Conservation (phyloP, 129 eudicot genomes). For the Pittosporum tobira region DNA sequence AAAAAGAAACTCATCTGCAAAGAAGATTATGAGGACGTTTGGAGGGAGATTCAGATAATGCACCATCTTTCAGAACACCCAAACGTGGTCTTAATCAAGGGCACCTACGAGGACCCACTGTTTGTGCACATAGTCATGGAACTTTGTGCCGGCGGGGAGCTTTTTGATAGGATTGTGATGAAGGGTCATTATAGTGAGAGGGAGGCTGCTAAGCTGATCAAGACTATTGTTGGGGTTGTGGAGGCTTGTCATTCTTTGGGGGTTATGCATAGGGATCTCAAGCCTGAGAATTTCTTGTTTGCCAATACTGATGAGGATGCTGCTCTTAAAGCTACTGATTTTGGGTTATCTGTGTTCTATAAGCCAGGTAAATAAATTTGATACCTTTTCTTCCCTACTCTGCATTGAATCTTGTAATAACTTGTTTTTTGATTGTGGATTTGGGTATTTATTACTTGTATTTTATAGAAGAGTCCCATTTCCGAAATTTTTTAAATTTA, state of each 20-base stretch:
- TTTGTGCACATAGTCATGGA: constrained; percentile 93
- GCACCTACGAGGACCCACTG: constrained; percentile 71
- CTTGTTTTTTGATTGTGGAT: background rate
- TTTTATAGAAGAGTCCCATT: too few relatives aligned
- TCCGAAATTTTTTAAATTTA: too few relatives aligned
- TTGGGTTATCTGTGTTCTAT: constrained; percentile 86
- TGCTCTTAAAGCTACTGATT: constrained; percentile 81
- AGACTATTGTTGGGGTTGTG: constrained; percentile 81
- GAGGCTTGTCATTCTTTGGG: constrained; percentile 91
- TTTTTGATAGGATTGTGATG: constrained; percentile 79
- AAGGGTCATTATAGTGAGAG: constrained; percentile 91
- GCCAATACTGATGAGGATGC: constrained; percentile 68
- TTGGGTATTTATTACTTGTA: background rate
- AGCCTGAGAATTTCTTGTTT: constrained; percentile 94
- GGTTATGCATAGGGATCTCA: constrained; percentile 90
- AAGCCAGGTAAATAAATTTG: constrained; percentile 57
- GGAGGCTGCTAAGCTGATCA: constrained; percentile 79
- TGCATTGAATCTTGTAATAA: background rate
- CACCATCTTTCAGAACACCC: constrained; percentile 77
- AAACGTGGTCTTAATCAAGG: constrained; percentile 73
- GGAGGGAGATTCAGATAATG: constrained; percentile 97
- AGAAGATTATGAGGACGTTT: constrained; percentile 84
- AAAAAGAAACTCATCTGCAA: constrained; percentile 70
- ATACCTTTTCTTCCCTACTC: background rate
- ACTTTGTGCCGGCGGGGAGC: constrained; percentile 95